Percentiles rank a stretch among this genome's conserved stretches.
Evolutionary conservation across 345 rosid species (phyloP).

Genomic region (Citrus unshiu): DNA sequence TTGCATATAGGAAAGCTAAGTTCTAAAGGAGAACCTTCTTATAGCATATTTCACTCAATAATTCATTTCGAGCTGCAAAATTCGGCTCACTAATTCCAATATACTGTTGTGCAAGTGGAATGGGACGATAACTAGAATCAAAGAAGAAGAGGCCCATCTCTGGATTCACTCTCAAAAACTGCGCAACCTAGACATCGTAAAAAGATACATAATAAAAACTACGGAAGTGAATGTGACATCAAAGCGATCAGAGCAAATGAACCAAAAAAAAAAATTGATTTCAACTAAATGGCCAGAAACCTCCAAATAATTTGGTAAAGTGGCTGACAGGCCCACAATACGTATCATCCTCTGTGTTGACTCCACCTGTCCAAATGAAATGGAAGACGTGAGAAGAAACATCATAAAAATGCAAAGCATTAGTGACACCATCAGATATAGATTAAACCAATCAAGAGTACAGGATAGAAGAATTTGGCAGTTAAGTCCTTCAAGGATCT

Average conservation of each 20-base stretch:
- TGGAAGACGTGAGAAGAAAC: background rate
- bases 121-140: slow-evolving; percentile 98
- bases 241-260: background rate
- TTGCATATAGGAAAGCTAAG: slow-evolving; percentile 6
- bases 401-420: background rate
- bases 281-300: slow-evolving; percentile 29
- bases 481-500: too few relatives aligned
- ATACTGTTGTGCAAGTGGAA: slow-evolving; percentile 96
- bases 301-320: slow-evolving; percentile 91
- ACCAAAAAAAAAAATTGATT: slow-evolving; percentile 6
- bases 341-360: slow-evolving; percentile 98
- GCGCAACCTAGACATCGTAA: slow-evolving; percentile 67
- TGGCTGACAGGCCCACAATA: slow-evolving; percentile 98
- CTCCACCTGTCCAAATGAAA: slow-evolving; percentile 66
- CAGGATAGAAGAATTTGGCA: too few relatives aligned
- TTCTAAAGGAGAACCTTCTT: slow-evolving; percentile 58
- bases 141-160: slow-evolving; percentile 92
- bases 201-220: slow-evolving; percentile 1
- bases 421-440: background rate
- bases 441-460: background rate
- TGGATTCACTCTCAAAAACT: slow-evolving; percentile 88
- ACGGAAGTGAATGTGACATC: background rate
- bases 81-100: slow-evolving; percentile 95
- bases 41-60: slow-evolving; percentile 91
- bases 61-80: slow-evolving; percentile 73